Evolutionary conservation across 2,329 filamentous ascomycete species (phyloP).

Genomic region (Epichloe aotearoae): DNA sequence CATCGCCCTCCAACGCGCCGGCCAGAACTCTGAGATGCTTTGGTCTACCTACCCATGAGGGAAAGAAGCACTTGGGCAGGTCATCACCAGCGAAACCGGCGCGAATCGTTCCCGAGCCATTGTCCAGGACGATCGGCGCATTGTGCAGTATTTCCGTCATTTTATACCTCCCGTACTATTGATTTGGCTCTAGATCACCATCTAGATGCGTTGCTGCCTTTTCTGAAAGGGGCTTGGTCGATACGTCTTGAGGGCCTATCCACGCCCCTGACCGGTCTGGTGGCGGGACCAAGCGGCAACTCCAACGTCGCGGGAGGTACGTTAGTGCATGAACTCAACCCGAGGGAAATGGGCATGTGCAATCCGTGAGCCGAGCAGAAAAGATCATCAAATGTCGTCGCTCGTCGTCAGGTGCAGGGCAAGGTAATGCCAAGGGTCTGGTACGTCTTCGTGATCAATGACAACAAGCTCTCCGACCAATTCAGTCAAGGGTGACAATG

Average conservation of each 20-base stretch:
- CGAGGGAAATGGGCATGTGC: not conserved
- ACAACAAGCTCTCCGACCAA: not conserved
- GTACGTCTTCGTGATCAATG: not conserved
- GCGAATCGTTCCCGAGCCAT: constrained; percentile 93
- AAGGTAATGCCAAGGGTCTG: not conserved
- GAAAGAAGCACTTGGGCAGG: constrained; percentile 91
- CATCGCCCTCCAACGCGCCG: constrained; percentile 90
- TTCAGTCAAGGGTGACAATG: not conserved
- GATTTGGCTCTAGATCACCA: not conserved
- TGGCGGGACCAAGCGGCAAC: not conserved
- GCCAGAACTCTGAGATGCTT: constrained; percentile 92
- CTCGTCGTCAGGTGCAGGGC: not conserved
- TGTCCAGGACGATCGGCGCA: constrained; percentile 96
- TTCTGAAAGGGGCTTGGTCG: not conserved
- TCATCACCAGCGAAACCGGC: constrained; percentile 96
- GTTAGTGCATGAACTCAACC: not conserved
- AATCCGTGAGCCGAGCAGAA: not conserved
- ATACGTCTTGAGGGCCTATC: not conserved
- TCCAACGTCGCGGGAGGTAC: not conserved
- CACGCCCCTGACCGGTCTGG: constrained; percentile 1
- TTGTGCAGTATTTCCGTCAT: constrained; percentile 70
- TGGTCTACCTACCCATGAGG: constrained; percentile 89
- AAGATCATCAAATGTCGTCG: not conserved
- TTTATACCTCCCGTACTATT: not conserved
- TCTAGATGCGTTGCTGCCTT: not conserved